Percentiles rank a stretch among this genome's conserved stretches.
Conservation (phyloP, 1,139 yeast genomes). For the Chernovozyma sophiae-reginae region DNA sequence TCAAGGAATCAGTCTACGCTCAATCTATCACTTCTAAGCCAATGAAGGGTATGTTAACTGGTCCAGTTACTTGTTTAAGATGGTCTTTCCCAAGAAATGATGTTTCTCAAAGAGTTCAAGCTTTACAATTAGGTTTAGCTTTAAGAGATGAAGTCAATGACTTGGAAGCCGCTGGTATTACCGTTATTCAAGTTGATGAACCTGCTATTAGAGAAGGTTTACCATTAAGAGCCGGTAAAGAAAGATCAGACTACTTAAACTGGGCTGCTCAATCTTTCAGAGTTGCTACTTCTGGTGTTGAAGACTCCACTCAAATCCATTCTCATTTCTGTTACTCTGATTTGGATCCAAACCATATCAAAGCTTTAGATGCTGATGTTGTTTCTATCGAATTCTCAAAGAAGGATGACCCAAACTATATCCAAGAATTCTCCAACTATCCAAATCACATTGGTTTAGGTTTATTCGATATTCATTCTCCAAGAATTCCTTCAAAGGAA, state of each 20-base stretch:
- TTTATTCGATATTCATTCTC: conserved; percentile 97
- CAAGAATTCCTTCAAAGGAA: conserved; percentile 97
- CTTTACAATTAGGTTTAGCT: conserved; percentile 95
- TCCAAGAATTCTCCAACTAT: conserved; percentile 94
- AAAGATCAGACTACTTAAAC: conserved; percentile 91
- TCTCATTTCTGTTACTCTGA: conserved; percentile 99
- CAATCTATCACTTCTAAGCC: conserved; percentile 94
- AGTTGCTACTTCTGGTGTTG: conserved; percentile 98
- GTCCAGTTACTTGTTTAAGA: conserved; percentile 98
- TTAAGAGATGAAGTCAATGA: conserved; percentile 98
- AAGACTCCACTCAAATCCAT: conserved; percentile 94
- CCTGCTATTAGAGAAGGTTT: conserved; percentile 99
- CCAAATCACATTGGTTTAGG: conserved; percentile 99
- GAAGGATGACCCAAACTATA: conserved; percentile 98
- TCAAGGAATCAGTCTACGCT: conserved; percentile 98
- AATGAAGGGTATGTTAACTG: conserved; percentile 99
- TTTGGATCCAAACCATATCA: conserved; percentile 98
- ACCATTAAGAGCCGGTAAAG: conserved; percentile 97
- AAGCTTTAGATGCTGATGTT: conserved; percentile 99
- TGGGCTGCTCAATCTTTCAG: conserved; percentile 99
- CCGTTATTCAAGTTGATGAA: conserved; percentile 98
- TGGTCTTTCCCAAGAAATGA: conserved; percentile 99
- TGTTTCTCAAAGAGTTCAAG: conserved; percentile 89
- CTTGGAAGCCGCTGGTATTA: conserved; percentile 97
- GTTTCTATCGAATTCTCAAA: conserved; percentile 98